Evolutionary conservation across 495 filamentous ascomycete genomes (phyloP).

Genomic region (Geopyxis carbonaria): DNA sequence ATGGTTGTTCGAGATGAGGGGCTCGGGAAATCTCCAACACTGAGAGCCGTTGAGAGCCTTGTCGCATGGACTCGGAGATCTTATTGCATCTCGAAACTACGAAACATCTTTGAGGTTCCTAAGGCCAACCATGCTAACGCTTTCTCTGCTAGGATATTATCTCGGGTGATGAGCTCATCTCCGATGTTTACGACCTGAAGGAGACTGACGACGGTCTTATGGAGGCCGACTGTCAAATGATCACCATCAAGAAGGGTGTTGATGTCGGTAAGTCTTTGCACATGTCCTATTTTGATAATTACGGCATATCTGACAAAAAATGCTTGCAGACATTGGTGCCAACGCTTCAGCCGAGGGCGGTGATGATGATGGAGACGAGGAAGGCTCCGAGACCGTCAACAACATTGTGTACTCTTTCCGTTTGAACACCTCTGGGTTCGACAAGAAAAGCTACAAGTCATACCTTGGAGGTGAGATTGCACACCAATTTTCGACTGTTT

Average conservation of each 20-base stretch:
- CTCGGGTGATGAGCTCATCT: constrained; percentile 85
- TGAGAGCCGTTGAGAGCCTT: no score
- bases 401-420: constrained; percentile 90
- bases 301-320: background rate
- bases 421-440: constrained; percentile 54
- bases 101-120: constrained; percentile 15
- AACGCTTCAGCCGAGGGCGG: constrained; percentile 90
- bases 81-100: constrained; percentile 1
- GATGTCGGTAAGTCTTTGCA: constrained; percentile 45
- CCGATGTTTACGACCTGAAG: constrained; percentile 71
- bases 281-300: background rate
- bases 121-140: no score
- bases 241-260: constrained; percentile 45
- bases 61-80: background rate
- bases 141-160: constrained; percentile 88
- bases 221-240: constrained; percentile 80
- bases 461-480: constrained; percentile 60
- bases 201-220: constrained; percentile 61
- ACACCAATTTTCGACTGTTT: no score
- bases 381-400: constrained; percentile 60
- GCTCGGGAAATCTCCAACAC: no score
- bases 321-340: constrained; percentile 60
- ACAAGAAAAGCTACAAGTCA: constrained; percentile 64
- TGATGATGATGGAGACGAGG: constrained; percentile 50
- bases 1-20: no score